Base-by-base conservation (phyloP, 1,139 yeast species). In the Petasospora fabianii region DNA sequence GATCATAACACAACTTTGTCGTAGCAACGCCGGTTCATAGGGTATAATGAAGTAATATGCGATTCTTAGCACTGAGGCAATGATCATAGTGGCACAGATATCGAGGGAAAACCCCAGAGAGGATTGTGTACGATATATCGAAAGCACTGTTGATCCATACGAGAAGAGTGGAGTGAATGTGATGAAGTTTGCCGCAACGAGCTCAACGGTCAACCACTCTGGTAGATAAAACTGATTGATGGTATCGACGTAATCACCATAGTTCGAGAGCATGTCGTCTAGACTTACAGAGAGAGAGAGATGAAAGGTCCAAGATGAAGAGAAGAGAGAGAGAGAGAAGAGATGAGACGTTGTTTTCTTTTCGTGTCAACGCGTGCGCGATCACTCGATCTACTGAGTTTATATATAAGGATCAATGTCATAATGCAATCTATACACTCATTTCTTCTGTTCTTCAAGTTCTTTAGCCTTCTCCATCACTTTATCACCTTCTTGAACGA, bases 71-170 rank as follows among this genome's bases (percentile, higher is more conserved):
- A 81, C 75, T 34, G 87, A 76, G 1, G 96, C 84, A 51, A 86
- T 70, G 44, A 88, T 61, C 96, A 88, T 87, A 10, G 95, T 85
- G 13, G 90, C 92, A 62, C 96, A 88, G 12, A 88, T 84, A 60
- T 88, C 97, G 17, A 87, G 69, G 7, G 94, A 81, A 57, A 87
- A 87, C 21, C 97, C 97, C 24, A 75, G 69, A 2, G 92, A 75
- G 1, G 88, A 73, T 55, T 77, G 68, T 31, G 75, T 73, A 36
- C 71, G 66, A 51, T 78, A 72, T 13, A 88, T 86, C 46, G 84
- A 72, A 40, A 77, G 66, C 30, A 88, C 75, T 0, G 96, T 86
- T 18, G 94, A 77, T 2, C 96, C 95, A 55, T 88, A 88, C 7
- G 96, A 84, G 44, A 87, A 74, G 31, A 88, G 58, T 3, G 97